Percentiles rank a stretch among this genome's conserved stretches.
phyloP scores from a whole-genome alignment of 2,329 filamentous ascomycete species.

The Paracorniculantispora psalliotae region DNA sequence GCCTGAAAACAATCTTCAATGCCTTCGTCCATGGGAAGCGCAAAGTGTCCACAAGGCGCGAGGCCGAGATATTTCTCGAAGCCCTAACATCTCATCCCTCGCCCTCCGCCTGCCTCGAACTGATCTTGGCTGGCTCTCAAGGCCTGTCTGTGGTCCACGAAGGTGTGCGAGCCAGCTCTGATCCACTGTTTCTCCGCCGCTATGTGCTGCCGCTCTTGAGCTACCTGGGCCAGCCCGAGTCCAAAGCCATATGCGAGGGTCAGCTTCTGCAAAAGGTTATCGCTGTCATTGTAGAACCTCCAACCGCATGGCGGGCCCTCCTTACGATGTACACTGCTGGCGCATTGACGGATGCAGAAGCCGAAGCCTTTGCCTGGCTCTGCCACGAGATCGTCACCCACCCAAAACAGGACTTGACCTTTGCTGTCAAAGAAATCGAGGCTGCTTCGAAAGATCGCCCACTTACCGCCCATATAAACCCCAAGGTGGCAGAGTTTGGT shows the following conservation, averaged over 20 bases:
- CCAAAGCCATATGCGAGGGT: slow-evolving; percentile 47
- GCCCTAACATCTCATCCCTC: slow-evolving; percentile 18
- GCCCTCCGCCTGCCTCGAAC: slow-evolving; percentile 24
- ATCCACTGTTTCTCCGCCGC: slow-evolving; percentile 25
- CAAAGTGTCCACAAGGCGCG: slow-evolving; percentile 9
- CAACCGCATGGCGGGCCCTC: slow-evolving; percentile 49
- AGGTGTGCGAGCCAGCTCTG: slow-evolving; percentile 23
- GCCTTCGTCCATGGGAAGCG: slow-evolving; percentile 15
- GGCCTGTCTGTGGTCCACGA: slow-evolving; percentile 21
- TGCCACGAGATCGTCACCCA: slow-evolving; percentile 42
- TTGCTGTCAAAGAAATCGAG: slow-evolving; percentile 21
- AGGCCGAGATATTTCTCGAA: slow-evolving; percentile 25
- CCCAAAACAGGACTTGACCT: slow-evolving; percentile 20
- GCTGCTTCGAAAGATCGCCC: slow-evolving; percentile 21
- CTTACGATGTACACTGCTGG: slow-evolving; percentile 26
- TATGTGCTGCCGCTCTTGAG: slow-evolving; percentile 31
- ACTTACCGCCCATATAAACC: slow-evolving; percentile 22
- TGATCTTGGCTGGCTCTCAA: slow-evolving; percentile 19
- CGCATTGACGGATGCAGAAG: slow-evolving; percentile 27
- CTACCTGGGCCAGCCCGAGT: slow-evolving; percentile 34
- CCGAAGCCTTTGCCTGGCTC: slow-evolving; percentile 43
- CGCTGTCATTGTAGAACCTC: slow-evolving; percentile 43
- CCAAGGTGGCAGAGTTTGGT: slow-evolving; percentile 22
- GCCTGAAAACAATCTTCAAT: slow-evolving; percentile 16
- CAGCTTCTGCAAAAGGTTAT: slow-evolving; percentile 44